Evolutionary conservation across 306 rosid genomes (phyloP).

Genomic region (Lotus japonicus): DNA sequence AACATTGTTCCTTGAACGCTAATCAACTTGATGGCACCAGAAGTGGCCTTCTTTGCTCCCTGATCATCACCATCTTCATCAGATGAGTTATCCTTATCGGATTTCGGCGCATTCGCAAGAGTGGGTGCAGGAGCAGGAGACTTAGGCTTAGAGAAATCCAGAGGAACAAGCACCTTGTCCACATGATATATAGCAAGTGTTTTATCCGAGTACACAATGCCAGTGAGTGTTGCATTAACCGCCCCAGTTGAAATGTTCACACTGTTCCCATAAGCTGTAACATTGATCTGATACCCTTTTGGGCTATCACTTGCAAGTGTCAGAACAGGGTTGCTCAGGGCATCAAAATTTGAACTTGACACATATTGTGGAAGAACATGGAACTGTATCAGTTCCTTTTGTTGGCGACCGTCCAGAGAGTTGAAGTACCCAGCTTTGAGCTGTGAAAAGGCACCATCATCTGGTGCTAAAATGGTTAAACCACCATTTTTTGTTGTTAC

Average conservation of each 20-base stretch:
- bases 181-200: constrained; percentile 57
- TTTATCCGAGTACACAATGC: constrained; percentile 52
- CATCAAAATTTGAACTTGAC: constrained; percentile 51
- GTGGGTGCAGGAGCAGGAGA: constrained; percentile 41
- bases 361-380: constrained; percentile 52
- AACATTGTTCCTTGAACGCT: constrained; percentile 11
- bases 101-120: constrained; percentile 31
- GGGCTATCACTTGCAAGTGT: constrained; percentile 55
- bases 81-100: constrained; percentile 31
- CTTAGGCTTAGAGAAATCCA: constrained; percentile 42
- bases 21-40: constrained; percentile 17
- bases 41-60: constrained; percentile 18
- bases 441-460: constrained; percentile 43
- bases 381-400: constrained; percentile 47
- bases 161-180: constrained; percentile 51
- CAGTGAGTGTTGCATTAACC: constrained; percentile 49
- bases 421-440: constrained; percentile 62
- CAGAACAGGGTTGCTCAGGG: constrained; percentile 50
- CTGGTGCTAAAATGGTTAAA: constrained; percentile 47
- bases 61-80: constrained; percentile 19
- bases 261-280: constrained; percentile 51
- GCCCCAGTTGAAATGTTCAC: constrained; percentile 57
- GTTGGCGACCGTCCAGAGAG: constrained; percentile 32
- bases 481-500: constrained; percentile 39
- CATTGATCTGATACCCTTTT: constrained; percentile 41